Evolutionary conservation across 2,329 filamentous ascomycete genomes (phyloP).

Genomic region (Colletotrichum falcatum): DNA sequence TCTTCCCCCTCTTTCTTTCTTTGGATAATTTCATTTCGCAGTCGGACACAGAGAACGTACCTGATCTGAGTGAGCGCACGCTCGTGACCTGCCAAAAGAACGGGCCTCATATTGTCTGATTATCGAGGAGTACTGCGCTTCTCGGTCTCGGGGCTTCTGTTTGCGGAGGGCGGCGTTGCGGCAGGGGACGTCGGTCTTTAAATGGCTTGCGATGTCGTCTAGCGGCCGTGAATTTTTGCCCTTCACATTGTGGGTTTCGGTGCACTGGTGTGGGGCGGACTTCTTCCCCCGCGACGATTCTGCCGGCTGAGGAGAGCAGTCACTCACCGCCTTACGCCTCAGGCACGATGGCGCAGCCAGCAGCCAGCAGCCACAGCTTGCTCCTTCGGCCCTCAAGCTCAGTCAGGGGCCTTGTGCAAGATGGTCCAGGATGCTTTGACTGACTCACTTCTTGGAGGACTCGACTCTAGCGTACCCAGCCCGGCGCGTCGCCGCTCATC

Average conservation of each 20-base stretch:
- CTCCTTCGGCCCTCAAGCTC: neutral
- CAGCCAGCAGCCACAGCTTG: constrained; percentile 7
- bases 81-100: constrained; percentile 96
- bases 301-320: constrained; percentile 30
- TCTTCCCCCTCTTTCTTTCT: constrained; percentile 39
- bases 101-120: constrained; percentile 86
- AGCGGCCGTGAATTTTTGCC: constrained; percentile 42
- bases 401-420: too few relatives aligned
- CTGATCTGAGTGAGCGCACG: constrained; percentile 95
- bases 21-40: constrained; percentile 10
- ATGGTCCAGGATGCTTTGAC: neutral
- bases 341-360: constrained; percentile 13
- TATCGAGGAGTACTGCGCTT: constrained; percentile 39
- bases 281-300: constrained; percentile 40
- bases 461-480: constrained; percentile 21
- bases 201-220: constrained; percentile 39
- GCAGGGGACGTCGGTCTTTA: constrained; percentile 42
- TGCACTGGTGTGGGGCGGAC: constrained; percentile 39
- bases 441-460: constrained; percentile 27
- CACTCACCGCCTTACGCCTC: constrained; percentile 36
- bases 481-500: constrained; percentile 10
- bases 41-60: constrained; percentile 57
- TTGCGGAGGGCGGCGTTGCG: constrained; percentile 37
- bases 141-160: constrained; percentile 36
- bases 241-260: constrained; percentile 42